Evolutionary conservation across 31 red algal species (phyloP), one percentile per base, ranked within the genome.

Genomic region (Odonthalia washingtoniensis): DNA sequence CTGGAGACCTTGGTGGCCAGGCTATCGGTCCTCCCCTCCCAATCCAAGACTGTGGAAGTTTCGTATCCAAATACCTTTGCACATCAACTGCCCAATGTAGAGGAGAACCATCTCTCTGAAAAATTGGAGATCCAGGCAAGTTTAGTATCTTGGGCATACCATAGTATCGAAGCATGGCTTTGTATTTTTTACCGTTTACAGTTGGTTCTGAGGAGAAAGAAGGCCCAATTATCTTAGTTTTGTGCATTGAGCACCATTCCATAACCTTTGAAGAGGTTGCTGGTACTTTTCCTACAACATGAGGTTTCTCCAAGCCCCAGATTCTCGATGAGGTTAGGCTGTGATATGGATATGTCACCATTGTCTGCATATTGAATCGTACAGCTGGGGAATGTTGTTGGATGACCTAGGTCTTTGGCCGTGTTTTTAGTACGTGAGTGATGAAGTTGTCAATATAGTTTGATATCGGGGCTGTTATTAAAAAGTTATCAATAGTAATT

Each of bases 51-150:
- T 21, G 21, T 9, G 9, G 49, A 21, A 57, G 49, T 57, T 57
- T 57, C 49, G 49, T 57, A 21, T 57, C 49, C 49, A 57, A 57
- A 57, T 57, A 57, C 49, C 49, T 57, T 57, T 57, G 49, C 49
- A 14, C 49, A 57, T 57, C 21, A 57, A 14, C 49, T 57, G 49
- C 9, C 49, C 21, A 57, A 57, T 57, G 9, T 57, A 21, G 21
- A 57, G 21, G 49, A 57, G 49, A 9, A 21, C 49, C 49, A 57
- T 57, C 49, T 21, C 21, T 9, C 21, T 57, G 49, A 57, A 21
- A 9, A 57, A 57, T 57, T 14, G 21, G 49, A 57, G 49, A 21
- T 57, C 12, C 49, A 57, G 49, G 21, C 9, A 57, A 57, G 21
- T 57, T 14, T 57, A 57, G 49, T 21, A 57, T 57, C 12, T 57